Base-by-base conservation (phyloP, 768 basidiomycete species). In the Tephrocybe sp. region DNA sequence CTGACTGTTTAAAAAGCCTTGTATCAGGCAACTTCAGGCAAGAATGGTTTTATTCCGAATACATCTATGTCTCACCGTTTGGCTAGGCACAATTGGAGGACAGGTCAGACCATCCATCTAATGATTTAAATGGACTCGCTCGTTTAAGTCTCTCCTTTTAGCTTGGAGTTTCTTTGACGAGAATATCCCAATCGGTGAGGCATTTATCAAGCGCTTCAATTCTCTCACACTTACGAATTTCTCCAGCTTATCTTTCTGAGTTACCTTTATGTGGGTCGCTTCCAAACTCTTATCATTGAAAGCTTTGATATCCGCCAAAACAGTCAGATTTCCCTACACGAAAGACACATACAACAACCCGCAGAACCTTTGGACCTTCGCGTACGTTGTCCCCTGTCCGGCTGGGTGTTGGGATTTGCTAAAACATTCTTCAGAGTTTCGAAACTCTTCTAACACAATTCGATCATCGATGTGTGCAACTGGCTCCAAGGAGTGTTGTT, bases 301-400 rank as follows among this genome's bases (percentile, higher is more conserved):
- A 4, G 34, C 36, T 7, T 33, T 51, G 43, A 26, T 37, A 1
- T 32, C 5, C 24, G 36, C 20, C 9, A 18, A 36, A 25, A 43
- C 61, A 82, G 81, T 78, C 59, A 79, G 80, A 28, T 85, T 84
- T 67, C 70, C 80, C 10, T 85, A 84, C 61, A 84, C 83, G 1
- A 66, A 64, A 40, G 79, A 81, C 21, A 85, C 83, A 3, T 85
- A 83, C 69, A 85, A 81, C 64, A 76, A 84, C 59, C 83, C 83
- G 0, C 78, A 83, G 48, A 79, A 76, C 51, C 64, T 85, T 11
- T 85, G 83, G 81, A 66, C 58, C 5, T 83, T 80, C 47, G 78
- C 79, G 81, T 81, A 67, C 48, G 74, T 71, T 21, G n/a, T 14
- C n/a, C 48, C 14, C 15, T 17, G 30, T n/a, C 25, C 43, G 4